Percentiles rank a stretch among this genome's conserved stretches.
phyloP scores from a whole-genome alignment of 306 rosid species.

The Argentina anserina region DNA sequence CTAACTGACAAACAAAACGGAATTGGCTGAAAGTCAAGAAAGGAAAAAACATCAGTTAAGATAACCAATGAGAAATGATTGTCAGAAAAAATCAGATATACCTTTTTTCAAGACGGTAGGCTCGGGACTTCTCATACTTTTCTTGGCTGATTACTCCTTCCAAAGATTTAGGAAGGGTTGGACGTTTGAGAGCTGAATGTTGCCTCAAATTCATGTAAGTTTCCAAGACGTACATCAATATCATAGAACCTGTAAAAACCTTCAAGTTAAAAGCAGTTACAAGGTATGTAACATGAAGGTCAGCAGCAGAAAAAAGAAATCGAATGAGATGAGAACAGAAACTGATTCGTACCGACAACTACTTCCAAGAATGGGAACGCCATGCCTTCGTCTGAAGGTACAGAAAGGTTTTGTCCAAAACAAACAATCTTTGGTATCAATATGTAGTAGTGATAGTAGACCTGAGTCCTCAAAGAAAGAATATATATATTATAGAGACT shows the following conservation, averaged over 20 bases:
- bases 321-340: slow-evolving; percentile 4
- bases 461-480: not conserved
- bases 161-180: slow-evolving; percentile 82
- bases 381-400: slow-evolving; percentile 39
- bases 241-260: slow-evolving; percentile 69
- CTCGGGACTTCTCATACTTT: slow-evolving; percentile 83
- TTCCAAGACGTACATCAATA: slow-evolving; percentile 80
- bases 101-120: slow-evolving; percentile 94
- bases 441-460: not conserved
- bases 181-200: slow-evolving; percentile 71
- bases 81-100: slow-evolving; percentile 19
- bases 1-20: slow-evolving; percentile 73
- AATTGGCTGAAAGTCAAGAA: slow-evolving; percentile 61
- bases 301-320: not conserved
- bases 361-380: slow-evolving; percentile 94
- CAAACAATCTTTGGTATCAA: not conserved
- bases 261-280: slow-evolving; percentile 1
- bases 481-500: not conserved
- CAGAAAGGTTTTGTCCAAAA: not conserved
- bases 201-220: slow-evolving; percentile 82
- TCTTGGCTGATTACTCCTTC: slow-evolving; percentile 90
- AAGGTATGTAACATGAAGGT: not conserved
- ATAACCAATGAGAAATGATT: not conserved
- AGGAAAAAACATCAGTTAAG: not conserved
- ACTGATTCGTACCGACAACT: slow-evolving; percentile 57